These are phyloP conservation scores for Colletotrichum gloeosporioides DNA, from an alignment of 2,329 filamentous ascomycete genomes.

Conservation along the genomic window DNA sequence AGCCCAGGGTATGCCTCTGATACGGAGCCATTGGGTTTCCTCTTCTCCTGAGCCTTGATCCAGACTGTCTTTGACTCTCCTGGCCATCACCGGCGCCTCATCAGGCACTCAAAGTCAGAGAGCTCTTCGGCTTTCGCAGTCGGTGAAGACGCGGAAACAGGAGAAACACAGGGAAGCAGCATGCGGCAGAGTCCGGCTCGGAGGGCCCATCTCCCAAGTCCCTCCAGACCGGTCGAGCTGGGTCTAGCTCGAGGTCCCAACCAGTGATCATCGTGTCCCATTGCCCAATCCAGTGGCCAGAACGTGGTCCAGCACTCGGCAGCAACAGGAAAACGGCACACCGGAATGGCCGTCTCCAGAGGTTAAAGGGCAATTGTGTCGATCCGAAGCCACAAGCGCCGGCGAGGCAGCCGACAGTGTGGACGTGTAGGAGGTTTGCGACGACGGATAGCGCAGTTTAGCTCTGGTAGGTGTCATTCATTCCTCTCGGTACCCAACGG, in stretches of 20 bases:
- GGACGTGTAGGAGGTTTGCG: background rate
- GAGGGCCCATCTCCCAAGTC: background rate
- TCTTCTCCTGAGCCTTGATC: background rate
- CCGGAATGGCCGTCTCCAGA: background rate
- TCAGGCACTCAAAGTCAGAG: background rate
- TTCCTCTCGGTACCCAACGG: background rate
- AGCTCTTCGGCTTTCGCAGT: conserved; percentile 1
- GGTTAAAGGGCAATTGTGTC: background rate
- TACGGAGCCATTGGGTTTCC: background rate
- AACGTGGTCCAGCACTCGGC: background rate
- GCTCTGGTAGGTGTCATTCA: background rate
- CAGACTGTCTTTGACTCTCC: background rate
- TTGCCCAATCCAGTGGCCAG: background rate
- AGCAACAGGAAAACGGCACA: background rate
- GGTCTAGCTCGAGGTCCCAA: background rate
- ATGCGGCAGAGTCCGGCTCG: background rate
- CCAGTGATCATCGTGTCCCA: background rate
- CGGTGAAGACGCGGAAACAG: background rate
- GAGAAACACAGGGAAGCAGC: background rate
- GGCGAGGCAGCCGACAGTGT: background rate
- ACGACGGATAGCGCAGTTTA: background rate
- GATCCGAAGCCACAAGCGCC: conserved; percentile 11
- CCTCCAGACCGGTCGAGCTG: background rate
- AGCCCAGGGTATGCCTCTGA: background rate
- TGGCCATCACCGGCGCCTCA: background rate